Base-by-base conservation (phyloP, 2,329 filamentous ascomycete species). In the Lojkania enalia region DNA sequence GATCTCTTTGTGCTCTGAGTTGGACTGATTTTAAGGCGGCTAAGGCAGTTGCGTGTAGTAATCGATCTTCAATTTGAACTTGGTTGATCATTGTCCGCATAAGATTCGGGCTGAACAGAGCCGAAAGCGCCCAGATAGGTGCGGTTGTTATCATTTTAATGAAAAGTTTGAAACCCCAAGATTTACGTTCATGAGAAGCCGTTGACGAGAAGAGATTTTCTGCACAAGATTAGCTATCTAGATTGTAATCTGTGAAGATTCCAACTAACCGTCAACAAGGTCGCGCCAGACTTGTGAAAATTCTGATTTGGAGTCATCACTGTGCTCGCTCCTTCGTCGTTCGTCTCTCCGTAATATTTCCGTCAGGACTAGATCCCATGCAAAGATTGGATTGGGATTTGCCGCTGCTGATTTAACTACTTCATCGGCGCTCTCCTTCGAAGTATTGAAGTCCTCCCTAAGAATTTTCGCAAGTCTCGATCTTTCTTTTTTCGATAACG, bases 141-240 rank as follows among this genome's bases (percentile, higher is more conserved):
- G 73, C 73, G 27, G 72, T 75, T 21, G 76, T 73, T 3, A 96
- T 72, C 57, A 90, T 82, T 61, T 86, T 88, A 58, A 86, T 84
- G 60, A 96, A 89, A 2, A 97, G 80, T 60, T 91, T 83, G 71
- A 97, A 92, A 0, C 94, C 94, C 69, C 90, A 90, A 61, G 89
- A 90, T 70, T 96, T 97, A 44, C 95, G 87, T 57, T 91, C 89
- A 32, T 91, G 84, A 1, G 90, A 95, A 5, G 91, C 86, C 9
- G 81, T 83, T 44, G 86, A 82, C 4, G 88, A 86, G 65, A 97
- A 96, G 3, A 96, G 78, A 6, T 87, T 86, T 64, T 92, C 88
- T 92, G 51, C 0, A 35, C 23, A 2, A 42, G 21, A 29, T 57
- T n/a, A 50, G 59, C 35, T n/a, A n/a, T n/a, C 35, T 11, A 16